phyloP scores from a whole-genome alignment of 345 rosid genomes.

The Noccaea caerulescens region DNA sequence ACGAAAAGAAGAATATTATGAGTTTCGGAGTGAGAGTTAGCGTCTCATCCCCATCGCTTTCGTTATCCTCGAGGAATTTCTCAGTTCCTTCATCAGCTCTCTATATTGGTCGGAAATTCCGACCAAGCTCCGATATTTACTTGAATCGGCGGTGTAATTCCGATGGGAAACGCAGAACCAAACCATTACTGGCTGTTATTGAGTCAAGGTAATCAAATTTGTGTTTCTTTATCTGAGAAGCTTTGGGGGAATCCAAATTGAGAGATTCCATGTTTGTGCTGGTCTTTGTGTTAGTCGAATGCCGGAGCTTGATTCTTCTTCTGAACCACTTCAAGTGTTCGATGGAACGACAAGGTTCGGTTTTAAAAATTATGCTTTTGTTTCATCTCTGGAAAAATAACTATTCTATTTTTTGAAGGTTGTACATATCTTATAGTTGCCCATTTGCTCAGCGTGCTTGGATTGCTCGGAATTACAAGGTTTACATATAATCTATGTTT shows the following conservation, averaged over 20 bases:
- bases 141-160: not conserved
- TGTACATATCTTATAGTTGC: conserved; percentile 64
- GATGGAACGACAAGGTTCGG: conserved; percentile 81
- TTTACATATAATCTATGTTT: not conserved
- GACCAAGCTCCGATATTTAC: conserved; percentile 7
- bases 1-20: conserved; percentile 1
- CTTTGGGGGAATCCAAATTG: not conserved
- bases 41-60: conserved; percentile 22
- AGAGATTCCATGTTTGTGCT: not conserved
- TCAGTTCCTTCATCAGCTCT: conserved; percentile 25
- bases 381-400: not conserved
- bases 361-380: not conserved
- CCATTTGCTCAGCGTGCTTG: conserved; percentile 92
- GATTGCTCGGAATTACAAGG: conserved; percentile 93
- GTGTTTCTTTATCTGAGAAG: not conserved
- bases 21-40: conserved; percentile 20
- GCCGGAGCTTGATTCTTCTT: conserved; percentile 65
- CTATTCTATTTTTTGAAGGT: conserved; percentile 48
- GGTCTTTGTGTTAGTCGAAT: conserved; percentile 38
- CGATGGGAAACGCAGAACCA: conserved; percentile 10
- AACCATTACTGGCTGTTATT: conserved; percentile 12
- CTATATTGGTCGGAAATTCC: conserved; percentile 20
- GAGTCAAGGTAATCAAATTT: conserved; percentile 25
- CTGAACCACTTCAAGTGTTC: conserved; percentile 67
- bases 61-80: conserved; percentile 19